Base-by-base conservation (phyloP, 2,329 filamentous ascomycete species). In the Verticillium dahliae region DNA sequence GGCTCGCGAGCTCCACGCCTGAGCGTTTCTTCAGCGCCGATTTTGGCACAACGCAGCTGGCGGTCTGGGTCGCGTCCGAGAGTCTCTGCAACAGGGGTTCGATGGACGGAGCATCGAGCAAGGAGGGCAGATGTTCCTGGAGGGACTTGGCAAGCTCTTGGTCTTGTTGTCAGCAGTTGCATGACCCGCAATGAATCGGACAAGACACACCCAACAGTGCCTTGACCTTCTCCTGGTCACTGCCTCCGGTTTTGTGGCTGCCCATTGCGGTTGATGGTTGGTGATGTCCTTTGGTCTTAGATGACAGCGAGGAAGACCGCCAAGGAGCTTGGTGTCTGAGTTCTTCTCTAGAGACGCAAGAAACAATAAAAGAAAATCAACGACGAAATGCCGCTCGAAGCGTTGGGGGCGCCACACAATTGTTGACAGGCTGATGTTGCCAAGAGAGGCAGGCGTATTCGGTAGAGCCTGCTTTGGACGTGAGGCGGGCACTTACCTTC, bases 1-100 rank as follows among this genome's bases (percentile, higher is more conserved):
- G 66, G 5, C 66, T 71, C 63, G 90, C 87, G 3, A 91, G 74
- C 5, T 82, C 78, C 38, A 33, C 18, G n/a, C 59, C 57, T 3
- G 15, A 34, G 2, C 54, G 54, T 22, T n/a, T 56, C 13, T 35
- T 56, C 5, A 35, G 27, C 9, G 54, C 31, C 27, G 34, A 13
- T 22, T 35, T 56, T 6, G 33, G 27, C 2, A 18, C 15, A n/a
- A 56, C 13, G 3, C 27, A 6, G 13, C 33, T 34, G n/a, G 33
- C 27, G 41, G 55, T 9, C n/a, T 33, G n/a, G 37, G 62, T 34
- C 22, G 63, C 67, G 38, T 68, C 66, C 3, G 66, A 64, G 9
- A 76, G 61, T 22, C 74, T 72, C 7, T 67, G 69, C 6, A 71
- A 62, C 14, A 78, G 68, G 2, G 65, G 13, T 4, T 66, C 65